Percentiles rank a stretch among this genome's conserved stretches.
Conservation (phyloP, 164 flowering plant genomes). For the Cinnamomum micranthum region DNA sequence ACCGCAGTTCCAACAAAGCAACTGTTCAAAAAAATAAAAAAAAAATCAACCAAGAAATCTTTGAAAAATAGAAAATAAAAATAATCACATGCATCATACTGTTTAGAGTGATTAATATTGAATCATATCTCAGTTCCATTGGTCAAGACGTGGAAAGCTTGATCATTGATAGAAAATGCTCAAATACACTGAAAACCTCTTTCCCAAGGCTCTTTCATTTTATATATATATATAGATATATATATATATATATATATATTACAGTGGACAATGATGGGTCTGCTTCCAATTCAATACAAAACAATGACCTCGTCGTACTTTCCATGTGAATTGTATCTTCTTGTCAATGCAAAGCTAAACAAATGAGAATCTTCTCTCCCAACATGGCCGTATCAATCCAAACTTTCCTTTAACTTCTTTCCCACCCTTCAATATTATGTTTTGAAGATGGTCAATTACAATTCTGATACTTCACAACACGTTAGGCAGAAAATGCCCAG, state of each 20-base stretch:
- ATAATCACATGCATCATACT: not conserved
- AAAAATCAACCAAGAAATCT: too few species aligned
- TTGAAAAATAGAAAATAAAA: too few species aligned
- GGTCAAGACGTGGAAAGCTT: conserved; percentile 2
- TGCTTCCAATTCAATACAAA: not conserved
- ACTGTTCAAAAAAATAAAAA: too few species aligned
- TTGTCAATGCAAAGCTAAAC: not conserved
- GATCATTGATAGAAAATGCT: not conserved
- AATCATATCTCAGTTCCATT: not conserved
- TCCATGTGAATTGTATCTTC: conserved; percentile 1
- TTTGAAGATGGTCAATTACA: not conserved
- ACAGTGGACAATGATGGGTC: not conserved
- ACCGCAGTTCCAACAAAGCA: too few species aligned
- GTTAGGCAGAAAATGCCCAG: not conserved
- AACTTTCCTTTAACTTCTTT: not conserved
- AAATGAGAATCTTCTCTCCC: not conserved
- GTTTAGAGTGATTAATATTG: not conserved
- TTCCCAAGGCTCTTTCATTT: not conserved
- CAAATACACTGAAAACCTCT: not conserved
- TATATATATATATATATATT: not conserved
- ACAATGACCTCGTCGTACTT: not conserved
- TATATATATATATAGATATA: too few species aligned
- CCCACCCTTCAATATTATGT: not conserved
- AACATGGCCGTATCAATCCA: not conserved
- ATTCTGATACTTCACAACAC: not conserved